phyloP scores from a whole-genome alignment of 305 asterid genomes.

The Lippia alba region DNA sequence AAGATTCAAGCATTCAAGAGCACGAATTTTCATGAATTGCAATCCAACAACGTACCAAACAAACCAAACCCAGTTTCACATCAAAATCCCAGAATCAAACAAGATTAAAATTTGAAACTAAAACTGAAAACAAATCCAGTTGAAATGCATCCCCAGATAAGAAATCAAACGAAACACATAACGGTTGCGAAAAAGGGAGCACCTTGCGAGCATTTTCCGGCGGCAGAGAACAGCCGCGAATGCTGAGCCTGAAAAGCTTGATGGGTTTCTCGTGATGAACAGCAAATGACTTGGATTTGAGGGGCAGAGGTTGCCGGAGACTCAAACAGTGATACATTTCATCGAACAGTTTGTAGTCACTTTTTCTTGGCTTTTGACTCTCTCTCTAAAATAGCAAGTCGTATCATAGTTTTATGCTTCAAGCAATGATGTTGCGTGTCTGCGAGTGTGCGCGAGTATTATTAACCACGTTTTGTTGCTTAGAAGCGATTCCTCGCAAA shows the following conservation, averaged over 20 bases:
- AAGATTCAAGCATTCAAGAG: too few relatives aligned
- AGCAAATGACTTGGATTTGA: slow-evolving; percentile 28
- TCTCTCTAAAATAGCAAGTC: background rate
- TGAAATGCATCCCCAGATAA: background rate
- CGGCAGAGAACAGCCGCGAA: slow-evolving; percentile 37
- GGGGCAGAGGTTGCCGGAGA: slow-evolving; percentile 29
- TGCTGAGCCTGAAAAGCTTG: slow-evolving; percentile 31
- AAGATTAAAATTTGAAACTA: background rate
- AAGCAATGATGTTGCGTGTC: background rate
- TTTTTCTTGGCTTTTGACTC: background rate
- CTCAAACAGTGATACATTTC: slow-evolving; percentile 45
- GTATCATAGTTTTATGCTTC: background rate
- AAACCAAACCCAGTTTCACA: slow-evolving; percentile 9
- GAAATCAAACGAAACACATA: slow-evolving; percentile 9
- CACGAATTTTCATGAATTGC: background rate
- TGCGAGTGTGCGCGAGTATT: background rate
- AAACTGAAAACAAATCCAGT: background rate
- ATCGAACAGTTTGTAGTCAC: slow-evolving; percentile 32
- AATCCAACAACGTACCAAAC: background rate
- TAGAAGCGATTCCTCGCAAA: too few relatives aligned
- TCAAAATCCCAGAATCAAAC: slow-evolving; percentile 1
- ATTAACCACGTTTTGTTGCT: too few relatives aligned
- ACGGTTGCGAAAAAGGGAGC: slow-evolving; percentile 17
- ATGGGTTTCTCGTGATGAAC: slow-evolving; percentile 28
- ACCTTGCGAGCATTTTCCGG: slow-evolving; percentile 42